Conservation (phyloP, 495 filamentous ascomycete genomes). For the Trichoderma virens region DNA sequence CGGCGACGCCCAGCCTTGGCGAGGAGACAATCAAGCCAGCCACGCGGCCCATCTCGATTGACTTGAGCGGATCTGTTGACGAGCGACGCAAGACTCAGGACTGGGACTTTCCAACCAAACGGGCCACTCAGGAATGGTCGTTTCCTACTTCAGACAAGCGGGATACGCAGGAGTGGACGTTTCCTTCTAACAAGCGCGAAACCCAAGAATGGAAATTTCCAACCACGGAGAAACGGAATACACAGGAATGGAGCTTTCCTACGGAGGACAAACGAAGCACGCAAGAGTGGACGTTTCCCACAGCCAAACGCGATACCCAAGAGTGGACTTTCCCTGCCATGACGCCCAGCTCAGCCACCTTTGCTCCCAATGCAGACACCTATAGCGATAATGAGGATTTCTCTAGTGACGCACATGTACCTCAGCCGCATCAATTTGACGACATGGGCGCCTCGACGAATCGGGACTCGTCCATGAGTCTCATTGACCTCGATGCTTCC, state of each 20-base stretch:
- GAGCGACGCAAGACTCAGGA: slow-evolving; percentile 40
- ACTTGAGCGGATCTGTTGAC: slow-evolving; percentile 24
- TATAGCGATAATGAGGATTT: slow-evolving; percentile 26
- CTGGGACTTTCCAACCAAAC: slow-evolving; percentile 12
- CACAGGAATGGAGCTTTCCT: slow-evolving; percentile 42
- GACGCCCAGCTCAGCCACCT: slow-evolving; percentile 27
- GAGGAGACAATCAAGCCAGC: slow-evolving; percentile 51
- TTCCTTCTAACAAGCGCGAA: slow-evolving; percentile 46
- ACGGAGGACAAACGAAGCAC: slow-evolving; percentile 27
- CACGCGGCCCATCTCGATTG: slow-evolving; percentile 31
- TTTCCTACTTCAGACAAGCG: slow-evolving; percentile 38
- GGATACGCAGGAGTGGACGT: slow-evolving; percentile 54
- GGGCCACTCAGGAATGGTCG: background rate
- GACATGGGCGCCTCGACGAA: slow-evolving; percentile 16
- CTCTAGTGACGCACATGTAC: slow-evolving; percentile 11
- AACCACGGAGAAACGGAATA: slow-evolving; percentile 36
- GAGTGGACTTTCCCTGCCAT: slow-evolving; percentile 39
- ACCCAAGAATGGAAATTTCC: slow-evolving; percentile 61
- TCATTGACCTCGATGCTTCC: slow-evolving; percentile 40
- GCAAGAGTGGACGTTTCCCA: slow-evolving; percentile 29
- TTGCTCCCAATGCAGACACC: background rate
- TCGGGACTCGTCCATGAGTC: slow-evolving; percentile 35
- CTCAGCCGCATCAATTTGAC: background rate
- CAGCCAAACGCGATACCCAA: slow-evolving; percentile 41
- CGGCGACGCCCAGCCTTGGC: slow-evolving; percentile 46